Evolutionary conservation across 768 basidiomycete species (phyloP).

Genomic region (Hericium erinaceus): DNA sequence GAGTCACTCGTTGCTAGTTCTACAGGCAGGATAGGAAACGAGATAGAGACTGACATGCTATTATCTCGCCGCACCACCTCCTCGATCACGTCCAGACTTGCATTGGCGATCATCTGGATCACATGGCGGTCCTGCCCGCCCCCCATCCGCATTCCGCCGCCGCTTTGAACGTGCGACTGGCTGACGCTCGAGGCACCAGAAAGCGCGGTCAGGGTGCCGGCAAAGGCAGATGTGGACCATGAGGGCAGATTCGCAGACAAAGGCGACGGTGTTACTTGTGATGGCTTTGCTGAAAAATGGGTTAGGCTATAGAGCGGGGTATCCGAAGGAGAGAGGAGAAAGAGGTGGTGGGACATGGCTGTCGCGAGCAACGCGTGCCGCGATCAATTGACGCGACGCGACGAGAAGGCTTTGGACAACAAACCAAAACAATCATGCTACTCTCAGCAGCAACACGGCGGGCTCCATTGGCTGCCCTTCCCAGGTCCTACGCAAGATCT

Average conservation of each 20-base stretch:
- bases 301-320: slow-evolving; percentile 79
- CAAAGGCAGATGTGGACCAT: slow-evolving; percentile 89
- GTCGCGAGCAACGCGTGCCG: background rate
- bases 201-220: slow-evolving; percentile 78
- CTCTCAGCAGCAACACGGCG: background rate
- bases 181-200: slow-evolving; percentile 76
- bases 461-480: too few relatives aligned
- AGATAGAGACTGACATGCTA: slow-evolving; percentile 50
- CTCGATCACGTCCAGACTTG: slow-evolving; percentile 89
- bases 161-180: slow-evolving; percentile 53
- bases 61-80: slow-evolving; percentile 82
- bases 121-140: slow-evolving; percentile 87
- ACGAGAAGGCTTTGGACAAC: background rate
- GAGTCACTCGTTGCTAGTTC: background rate
- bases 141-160: slow-evolving; percentile 50
- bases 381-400: background rate
- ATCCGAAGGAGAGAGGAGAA: slow-evolving; percentile 78
- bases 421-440: background rate
- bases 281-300: slow-evolving; percentile 72
- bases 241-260: slow-evolving; percentile 77
- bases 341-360: slow-evolving; percentile 82
- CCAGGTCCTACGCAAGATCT: too few relatives aligned
- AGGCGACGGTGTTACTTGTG: slow-evolving; percentile 48
- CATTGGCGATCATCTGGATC: slow-evolving; percentile 98
- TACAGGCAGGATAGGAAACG: slow-evolving; percentile 12